Conservation (phyloP, 2,329 filamentous ascomycete species). For the Monosporascus sp. region DNA sequence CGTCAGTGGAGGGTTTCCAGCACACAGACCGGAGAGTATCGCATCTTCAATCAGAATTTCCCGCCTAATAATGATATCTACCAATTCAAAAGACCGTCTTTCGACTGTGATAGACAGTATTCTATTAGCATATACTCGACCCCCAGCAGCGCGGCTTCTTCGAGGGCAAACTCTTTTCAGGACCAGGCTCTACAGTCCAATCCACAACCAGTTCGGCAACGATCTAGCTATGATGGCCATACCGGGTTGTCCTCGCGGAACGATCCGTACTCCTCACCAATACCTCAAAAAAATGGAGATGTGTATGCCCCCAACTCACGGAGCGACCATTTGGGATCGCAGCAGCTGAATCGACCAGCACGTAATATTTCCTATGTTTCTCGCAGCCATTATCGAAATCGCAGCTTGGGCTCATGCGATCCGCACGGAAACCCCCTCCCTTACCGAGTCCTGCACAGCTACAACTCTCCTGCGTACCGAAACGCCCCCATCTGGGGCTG, state of each 20-base stretch:
- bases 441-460: constrained; percentile 52
- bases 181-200: constrained; percentile 6
- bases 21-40: constrained; percentile 7
- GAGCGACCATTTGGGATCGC: constrained; percentile 20
- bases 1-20: constrained; percentile 17
- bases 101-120: constrained; percentile 24
- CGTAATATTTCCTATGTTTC: constrained; percentile 28
- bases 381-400: constrained; percentile 32
- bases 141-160: constrained; percentile 12
- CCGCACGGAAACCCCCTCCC: constrained; percentile 28
- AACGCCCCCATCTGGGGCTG: constrained; percentile 52
- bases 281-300: constrained; percentile 15
- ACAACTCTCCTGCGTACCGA: constrained; percentile 52
- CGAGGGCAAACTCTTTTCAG: constrained; percentile 9
- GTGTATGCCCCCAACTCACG: constrained; percentile 17
- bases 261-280: constrained; percentile 15
- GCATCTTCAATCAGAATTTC: constrained; percentile 21
- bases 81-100: constrained; percentile 18
- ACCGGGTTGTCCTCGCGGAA: constrained; percentile 13
- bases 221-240: constrained; percentile 20
- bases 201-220: constrained; percentile 13
- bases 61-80: constrained; percentile 22
- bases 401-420: constrained; percentile 25
- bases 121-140: constrained; percentile 26
- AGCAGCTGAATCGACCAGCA: constrained; percentile 25